Conservation (phyloP, 306 rosid species). For the Geum urbanum region DNA sequence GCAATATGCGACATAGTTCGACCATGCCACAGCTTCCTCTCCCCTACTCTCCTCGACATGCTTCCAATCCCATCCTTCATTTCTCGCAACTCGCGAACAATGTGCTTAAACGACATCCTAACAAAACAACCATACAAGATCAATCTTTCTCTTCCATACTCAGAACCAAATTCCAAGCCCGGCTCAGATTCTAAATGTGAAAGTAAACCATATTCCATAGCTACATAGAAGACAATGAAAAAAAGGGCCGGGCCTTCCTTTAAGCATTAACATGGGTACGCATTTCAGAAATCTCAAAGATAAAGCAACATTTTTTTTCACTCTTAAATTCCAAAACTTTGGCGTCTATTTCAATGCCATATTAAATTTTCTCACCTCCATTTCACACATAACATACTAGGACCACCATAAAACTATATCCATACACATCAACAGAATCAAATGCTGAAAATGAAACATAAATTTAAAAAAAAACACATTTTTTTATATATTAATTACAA, state of each 20-base stretch:
- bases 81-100: slow-evolving; percentile 61
- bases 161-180: not conserved
- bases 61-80: slow-evolving; percentile 71
- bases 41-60: slow-evolving; percentile 56
- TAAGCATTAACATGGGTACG: not conserved
- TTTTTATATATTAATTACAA: not conserved
- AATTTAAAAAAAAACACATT: not conserved
- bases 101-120: slow-evolving; percentile 63
- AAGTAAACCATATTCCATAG: not conserved
- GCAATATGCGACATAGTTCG: slow-evolving; percentile 63
- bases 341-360: not conserved
- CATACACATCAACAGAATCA: not conserved
- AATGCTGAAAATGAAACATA: not conserved
- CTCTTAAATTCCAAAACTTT: not conserved
- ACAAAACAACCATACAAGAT: slow-evolving; percentile 20
- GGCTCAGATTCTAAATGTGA: not conserved
- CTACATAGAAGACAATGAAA: not conserved
- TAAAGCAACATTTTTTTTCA: not conserved
- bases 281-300: not conserved
- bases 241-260: not conserved
- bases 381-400: not conserved
- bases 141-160: slow-evolving; percentile 33
- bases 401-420: not conserved
- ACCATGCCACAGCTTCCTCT: slow-evolving; percentile 48
- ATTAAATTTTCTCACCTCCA: slow-evolving; percentile 2